phyloP scores from a whole-genome alignment of 768 basidiomycete genomes.

The Serendipita sp. region DNA sequence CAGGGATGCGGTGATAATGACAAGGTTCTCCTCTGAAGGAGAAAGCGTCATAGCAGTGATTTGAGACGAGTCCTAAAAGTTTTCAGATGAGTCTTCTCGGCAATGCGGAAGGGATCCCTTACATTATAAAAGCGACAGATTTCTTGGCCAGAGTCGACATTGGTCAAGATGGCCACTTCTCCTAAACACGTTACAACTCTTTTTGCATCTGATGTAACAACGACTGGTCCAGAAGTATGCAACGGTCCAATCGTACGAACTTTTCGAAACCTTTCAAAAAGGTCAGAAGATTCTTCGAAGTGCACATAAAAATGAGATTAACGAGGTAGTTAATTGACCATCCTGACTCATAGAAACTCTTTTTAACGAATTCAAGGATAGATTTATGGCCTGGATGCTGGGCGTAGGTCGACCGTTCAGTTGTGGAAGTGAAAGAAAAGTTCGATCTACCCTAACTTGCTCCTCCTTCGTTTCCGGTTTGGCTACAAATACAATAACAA shows the following conservation, averaged over 20 bases:
- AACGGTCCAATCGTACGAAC: constrained; percentile 55
- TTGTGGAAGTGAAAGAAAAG: too few relatives aligned
- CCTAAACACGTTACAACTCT: constrained; percentile 74
- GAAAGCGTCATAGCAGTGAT: constrained; percentile 76
- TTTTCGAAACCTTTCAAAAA: constrained; percentile 50
- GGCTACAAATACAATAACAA: too few relatives aligned
- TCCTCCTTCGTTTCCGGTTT: too few relatives aligned
- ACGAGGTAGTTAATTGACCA: not conserved
- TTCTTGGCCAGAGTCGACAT: constrained; percentile 52
- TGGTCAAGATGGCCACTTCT: constrained; percentile 71
- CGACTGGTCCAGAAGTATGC: constrained; percentile 78
- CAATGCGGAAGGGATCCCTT: constrained; percentile 20
- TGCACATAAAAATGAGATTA: not conserved
- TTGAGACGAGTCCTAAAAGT: constrained; percentile 57
- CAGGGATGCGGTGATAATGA: constrained; percentile 67
- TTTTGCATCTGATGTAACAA: constrained; percentile 59
- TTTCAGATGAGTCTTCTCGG: constrained; percentile 4
- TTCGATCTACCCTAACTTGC: too few relatives aligned
- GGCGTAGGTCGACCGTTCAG: too few relatives aligned
- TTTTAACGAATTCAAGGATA: not conserved
- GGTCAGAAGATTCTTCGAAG: constrained; percentile 27
- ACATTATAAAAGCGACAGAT: constrained; percentile 77
- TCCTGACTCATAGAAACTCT: not conserved
- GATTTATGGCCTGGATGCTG: too few relatives aligned
- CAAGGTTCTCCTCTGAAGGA: constrained; percentile 52